A percentile compares a stretch with the other conserved stretches of the same genome.
These are phyloP conservation scores for Fusarium sp. DNA, from an alignment of 2,329 filamentous ascomycete species.

Conservation along the genomic window DNA sequence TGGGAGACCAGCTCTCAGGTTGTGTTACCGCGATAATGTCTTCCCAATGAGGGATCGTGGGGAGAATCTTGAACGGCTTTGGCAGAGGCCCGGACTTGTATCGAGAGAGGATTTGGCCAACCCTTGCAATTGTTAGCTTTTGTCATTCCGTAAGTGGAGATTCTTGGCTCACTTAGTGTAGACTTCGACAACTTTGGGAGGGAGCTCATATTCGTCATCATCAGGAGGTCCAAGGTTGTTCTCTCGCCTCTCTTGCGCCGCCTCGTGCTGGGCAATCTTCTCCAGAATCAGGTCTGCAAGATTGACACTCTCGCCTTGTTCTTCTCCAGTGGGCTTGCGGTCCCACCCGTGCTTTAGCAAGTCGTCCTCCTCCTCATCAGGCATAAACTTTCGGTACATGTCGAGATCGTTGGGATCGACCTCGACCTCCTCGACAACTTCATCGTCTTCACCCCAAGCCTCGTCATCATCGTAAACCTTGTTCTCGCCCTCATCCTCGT, in stretches of 20 bases:
- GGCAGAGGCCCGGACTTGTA: constrained; percentile 97
- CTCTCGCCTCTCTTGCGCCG: constrained; percentile 60
- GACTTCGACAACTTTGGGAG: constrained; percentile 91
- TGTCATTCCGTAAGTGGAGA: too few relatives aligned
- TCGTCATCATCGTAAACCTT: constrained; percentile 62
- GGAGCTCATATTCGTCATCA: constrained; percentile 86
- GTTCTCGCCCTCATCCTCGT: constrained; percentile 59
- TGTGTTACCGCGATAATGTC: constrained; percentile 85
- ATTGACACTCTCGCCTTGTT: constrained; percentile 71
- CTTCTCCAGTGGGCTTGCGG: constrained; percentile 55
- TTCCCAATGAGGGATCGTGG: constrained; percentile 90
- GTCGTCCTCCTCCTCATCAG: constrained; percentile 74
- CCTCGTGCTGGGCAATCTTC: constrained; percentile 93
- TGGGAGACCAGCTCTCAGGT: constrained; percentile 77
- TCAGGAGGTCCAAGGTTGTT: constrained; percentile 65
- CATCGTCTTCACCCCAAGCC: constrained; percentile 83
- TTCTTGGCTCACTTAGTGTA: constrained; percentile 76
- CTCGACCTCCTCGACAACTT: constrained; percentile 76
- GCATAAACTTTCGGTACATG: constrained; percentile 90
- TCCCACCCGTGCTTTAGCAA: constrained; percentile 74
- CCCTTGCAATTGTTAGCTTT: constrained; percentile 60
- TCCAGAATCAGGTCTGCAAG: constrained; percentile 91
- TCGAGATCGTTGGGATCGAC: constrained; percentile 89
- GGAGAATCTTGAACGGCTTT: constrained; percentile 97
- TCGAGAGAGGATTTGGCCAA: constrained; percentile 86